Base-by-base conservation (phyloP, 495 filamentous ascomycete genomes). In the Schizothecium vesticola region DNA sequence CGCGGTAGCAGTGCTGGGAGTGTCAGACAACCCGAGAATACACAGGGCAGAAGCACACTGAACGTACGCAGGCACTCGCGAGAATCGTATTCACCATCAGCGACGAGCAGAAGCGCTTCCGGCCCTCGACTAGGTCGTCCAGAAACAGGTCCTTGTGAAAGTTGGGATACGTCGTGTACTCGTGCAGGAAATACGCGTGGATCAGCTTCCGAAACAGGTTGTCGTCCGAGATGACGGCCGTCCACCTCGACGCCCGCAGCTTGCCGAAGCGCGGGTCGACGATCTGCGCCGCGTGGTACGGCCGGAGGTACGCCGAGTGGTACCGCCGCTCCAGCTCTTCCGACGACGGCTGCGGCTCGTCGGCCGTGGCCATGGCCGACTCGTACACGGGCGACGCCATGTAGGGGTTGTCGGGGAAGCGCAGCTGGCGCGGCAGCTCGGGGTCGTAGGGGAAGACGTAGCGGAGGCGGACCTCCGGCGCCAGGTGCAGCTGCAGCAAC, bases 381-480 rank as follows among this genome's bases (percentile, higher is more conserved):
- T 75, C 74, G 64, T 73, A 75, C 19, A 78, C 68, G 26, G 72
- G 73, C 29, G 76, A 76, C 11, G 62, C 65, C 11, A 76, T 26
- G 33, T 78, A 76, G 56, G 71, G 69, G 25, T 78, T 78, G n/a
- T 73, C 72, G 0, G 71, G 55, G 2, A 67, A 61, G 23, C 71
- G 51, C 11, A 76, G 71, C n/a, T 67, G 68, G 16, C 58, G 23
- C 13, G 76, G 76, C 67, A 78, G 72, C 16, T 72, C 69, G 6
- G 58, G 3, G 28, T 68, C 66, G 59, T 75, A 78, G 1, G 76
- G 76, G 55, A 78, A 78, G 33, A 75, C 69, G 68, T 78, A 78
- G 33, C 74, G 72, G 23, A 71, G 70, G 10, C 73, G 71, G 24
- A 72, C 21, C 56, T 78, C 76, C 28, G 76, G 76, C 24, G 71